Base-by-base conservation (phyloP, 1,139 yeast genomes). In the Scheffersomyces parashehatae region DNA sequence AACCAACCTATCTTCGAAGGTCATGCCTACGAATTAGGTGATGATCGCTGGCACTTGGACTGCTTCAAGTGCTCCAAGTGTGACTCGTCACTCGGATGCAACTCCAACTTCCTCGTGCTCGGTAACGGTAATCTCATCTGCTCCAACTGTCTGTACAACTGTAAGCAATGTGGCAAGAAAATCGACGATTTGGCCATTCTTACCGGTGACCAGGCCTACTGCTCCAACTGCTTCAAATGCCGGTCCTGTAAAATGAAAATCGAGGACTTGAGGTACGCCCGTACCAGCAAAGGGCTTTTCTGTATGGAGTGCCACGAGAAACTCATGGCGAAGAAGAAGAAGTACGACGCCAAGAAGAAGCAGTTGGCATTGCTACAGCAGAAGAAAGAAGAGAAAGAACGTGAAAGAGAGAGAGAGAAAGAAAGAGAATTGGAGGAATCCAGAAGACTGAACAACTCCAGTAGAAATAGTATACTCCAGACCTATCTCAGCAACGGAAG, bases 141-240 rank as follows among this genome's bases (percentile, higher is more conserved):
- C 64, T 83, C 90, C 43, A 87, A 85, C 50, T 93, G 99, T 64
- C 87, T 96, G 11, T 95, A 91, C 62, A 81, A 84, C 40, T 93
- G 99, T 65, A 83, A 85, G 56, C 84, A 84, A 48, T 95, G 99
- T 71, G 82, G 84, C 42, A 87, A 88, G 60, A 88, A 90, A 63
- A 93, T 93, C 50, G 96, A 89, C 59, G 97, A 93, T 62, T 74
- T 91, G 69, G 99, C 99, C n/a, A 91, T 93, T 33, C 76, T 91
- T 38, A 90, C 98, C 1, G 97, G 97, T 16, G 95, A 86, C 55
- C 95, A 88, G 60, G 97, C 98, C 3, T 93, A 89, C 61, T 95
- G 99, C 64, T 83, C 96, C 5, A 77, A 79, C 40, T 93, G 99
- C 67, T 93, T 93, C 68, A 83, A 85, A 54, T 93, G 99, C 64